Conservation (phyloP, 2,329 filamentous ascomycete species). For the Hypoxylon sp. region DNA sequence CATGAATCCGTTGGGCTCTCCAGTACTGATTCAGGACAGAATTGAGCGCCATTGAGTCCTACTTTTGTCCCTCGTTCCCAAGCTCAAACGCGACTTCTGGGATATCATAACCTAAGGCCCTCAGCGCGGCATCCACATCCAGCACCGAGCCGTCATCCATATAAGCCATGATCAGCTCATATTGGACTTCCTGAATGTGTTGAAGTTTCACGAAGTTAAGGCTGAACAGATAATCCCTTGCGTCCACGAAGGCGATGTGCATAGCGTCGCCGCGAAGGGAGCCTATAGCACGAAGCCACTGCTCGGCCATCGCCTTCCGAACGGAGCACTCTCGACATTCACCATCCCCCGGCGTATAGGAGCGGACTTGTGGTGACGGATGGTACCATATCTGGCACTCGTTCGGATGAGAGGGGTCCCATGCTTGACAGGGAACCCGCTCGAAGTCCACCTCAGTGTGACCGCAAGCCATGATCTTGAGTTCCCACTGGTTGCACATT, state of each 20-base stretch:
- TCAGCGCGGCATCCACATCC: not conserved
- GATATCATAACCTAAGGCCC: not conserved
- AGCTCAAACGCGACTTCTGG: not conserved
- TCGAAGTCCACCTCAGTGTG: constrained; percentile 2
- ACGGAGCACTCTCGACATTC: not conserved
- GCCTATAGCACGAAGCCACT: constrained; percentile 13
- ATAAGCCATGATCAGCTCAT: not conserved
- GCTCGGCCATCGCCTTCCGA: not conserved
- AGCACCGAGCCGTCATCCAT: constrained; percentile 4
- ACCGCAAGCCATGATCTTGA: constrained; percentile 13
- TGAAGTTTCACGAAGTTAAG: not conserved
- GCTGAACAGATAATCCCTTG: not conserved
- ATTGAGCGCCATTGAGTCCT: not conserved
- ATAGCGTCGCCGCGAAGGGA: not conserved
- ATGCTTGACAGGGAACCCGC: not conserved
- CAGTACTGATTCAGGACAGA: not conserved
- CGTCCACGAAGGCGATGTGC: not conserved
- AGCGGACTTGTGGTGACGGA: not conserved
- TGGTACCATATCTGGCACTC: constrained; percentile 2
- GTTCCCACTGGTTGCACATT: constrained; percentile 21
- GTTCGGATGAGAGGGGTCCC: no score
- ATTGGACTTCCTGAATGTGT: not conserved
- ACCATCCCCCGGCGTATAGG: not conserved
- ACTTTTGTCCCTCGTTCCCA: not conserved
- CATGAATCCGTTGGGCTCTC: not conserved